Evolutionary conservation across 2,329 filamentous ascomycete genomes (phyloP), one percentile per base, ranked within the genome.

Genomic region (Hypoxylon sp.): DNA sequence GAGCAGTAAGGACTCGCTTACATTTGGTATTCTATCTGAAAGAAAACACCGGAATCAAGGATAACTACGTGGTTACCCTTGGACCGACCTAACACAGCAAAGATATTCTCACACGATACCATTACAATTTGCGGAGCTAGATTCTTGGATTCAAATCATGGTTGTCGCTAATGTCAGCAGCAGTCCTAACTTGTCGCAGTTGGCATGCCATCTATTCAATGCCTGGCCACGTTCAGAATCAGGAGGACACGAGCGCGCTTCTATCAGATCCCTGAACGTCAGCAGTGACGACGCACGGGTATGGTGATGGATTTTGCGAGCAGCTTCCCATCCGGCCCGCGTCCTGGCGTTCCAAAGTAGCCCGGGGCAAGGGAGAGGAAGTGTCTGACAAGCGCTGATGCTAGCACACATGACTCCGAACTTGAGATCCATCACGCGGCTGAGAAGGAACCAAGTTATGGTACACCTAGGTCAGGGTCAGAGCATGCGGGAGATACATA

Each of bases 371-470:
- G 70, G 70, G 6, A 73, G 67, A n/a, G 71, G 60, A 3, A 73
- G 59, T 1, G 62, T 56, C 18, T 68, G 71, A 44, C 61, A 73
- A n/a, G 66, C 65, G 11, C 57, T 52, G 8, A 74, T 36, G 12
- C 64, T 69, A n/a, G 65, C 50, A 30, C 69, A 72, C 14, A 48
- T 51, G 14, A 62, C 40, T 14, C 67, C 71, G 42, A 65, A 68
- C 7, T 63, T 63, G 0, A 74, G 44, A 56, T 72, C 64, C 26
- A 72, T 64, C 3, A 73, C 67, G 22, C 72, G 70, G 33, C 71
- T 73, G 2, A 65, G 28, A 14, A 72, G 51, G 40, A 74, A 73
- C 70, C 70, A 74, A n/a, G 65, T 67, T n/a, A 70, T 11, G 1
- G 69, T 67, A n/a, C 49, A 62, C 12, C 72, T 74, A 36, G 12